Conservation (phyloP, 352 stramenopile species). For the Pythium sp. region DNA sequence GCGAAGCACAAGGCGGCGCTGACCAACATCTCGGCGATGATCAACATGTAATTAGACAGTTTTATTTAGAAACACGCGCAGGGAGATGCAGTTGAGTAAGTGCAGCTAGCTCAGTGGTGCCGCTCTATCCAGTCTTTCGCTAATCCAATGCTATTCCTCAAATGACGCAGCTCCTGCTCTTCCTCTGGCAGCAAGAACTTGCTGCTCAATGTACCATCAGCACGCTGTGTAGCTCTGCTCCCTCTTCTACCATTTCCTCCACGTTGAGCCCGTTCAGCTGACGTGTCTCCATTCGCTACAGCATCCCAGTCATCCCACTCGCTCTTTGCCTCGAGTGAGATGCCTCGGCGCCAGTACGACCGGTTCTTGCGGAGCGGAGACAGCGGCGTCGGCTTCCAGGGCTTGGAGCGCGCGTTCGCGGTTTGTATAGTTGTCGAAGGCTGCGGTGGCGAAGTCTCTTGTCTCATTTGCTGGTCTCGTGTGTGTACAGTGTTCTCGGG, state of each 20-base stretch:
- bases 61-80: conserved; percentile 39
- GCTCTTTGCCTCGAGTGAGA: conserved; percentile 35
- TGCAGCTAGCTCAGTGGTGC: conserved; percentile 14
- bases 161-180: conserved; percentile 41
- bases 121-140: conserved; percentile 68
- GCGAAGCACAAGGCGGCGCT: conserved; percentile 81
- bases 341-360: conserved; percentile 55
- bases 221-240: not conserved
- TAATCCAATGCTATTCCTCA: conserved; percentile 59
- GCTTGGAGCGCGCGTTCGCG: not conserved
- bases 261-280: not conserved
- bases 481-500: not conserved
- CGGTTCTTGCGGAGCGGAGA: conserved; percentile 42
- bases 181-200: conserved; percentile 63
- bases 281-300: not conserved
- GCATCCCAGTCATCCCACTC: not conserved
- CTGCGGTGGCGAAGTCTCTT: not conserved
- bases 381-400: conserved; percentile 33
- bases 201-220: conserved; percentile 13
- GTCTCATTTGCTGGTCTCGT: not conserved
- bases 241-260: not conserved
- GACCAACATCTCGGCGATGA: conserved; percentile 72
- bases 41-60: conserved; percentile 60
- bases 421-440: not conserved
- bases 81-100: not conserved